Evolutionary conservation across 1,284 basidiomycete species (phyloP), one percentile per base, ranked within the genome.

Genomic region (Boletus smithii): DNA sequence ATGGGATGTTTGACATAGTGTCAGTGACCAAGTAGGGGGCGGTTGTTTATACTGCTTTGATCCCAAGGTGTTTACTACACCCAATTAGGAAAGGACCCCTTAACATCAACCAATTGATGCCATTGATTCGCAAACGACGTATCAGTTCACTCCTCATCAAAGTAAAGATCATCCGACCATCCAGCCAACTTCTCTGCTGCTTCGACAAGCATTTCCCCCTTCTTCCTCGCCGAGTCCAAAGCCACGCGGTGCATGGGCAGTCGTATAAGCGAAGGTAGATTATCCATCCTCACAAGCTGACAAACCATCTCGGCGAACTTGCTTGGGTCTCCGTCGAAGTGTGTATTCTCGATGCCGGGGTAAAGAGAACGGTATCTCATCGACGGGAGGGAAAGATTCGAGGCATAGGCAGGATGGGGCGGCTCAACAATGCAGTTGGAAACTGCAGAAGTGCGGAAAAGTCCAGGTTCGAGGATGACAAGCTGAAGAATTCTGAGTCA

Each of bases 1-100:
- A 72, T 58, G 73, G 75, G 56, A 30, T 14, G 48, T 33, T 44
- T 16, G 64, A 53, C 62, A 65, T 63, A 22, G 8, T 31, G 36
- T 37, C 18, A 33, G 18, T 34, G 41, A 26, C 36, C 36, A 39
- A 57, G 57, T 30, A 22, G 31, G 46, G 23, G 49, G 39, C 24
- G 31, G 29, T 49, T 64, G 50, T 63, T 67, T 66, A 40, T 33
- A 9, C 24, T 20, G 38, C 45, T 66, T 62, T 61, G 46, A 45
- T 44, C 41, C 40, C 17, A 30, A 43, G n/a, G n/a, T n/a, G n/a
- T n/a, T 18, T 14, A 3, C 20, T 8, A 33, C n/a, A 54, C 55
- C 20, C 7, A 34, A 54, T 50, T 44, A 53, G 57, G 54, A 54
- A 49, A 53, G 14, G 2, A 20, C 27, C 36, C 40, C 53, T 45